Base-by-base conservation (phyloP, 2,329 filamentous ascomycete genomes). In the Talaromyces piceae region DNA sequence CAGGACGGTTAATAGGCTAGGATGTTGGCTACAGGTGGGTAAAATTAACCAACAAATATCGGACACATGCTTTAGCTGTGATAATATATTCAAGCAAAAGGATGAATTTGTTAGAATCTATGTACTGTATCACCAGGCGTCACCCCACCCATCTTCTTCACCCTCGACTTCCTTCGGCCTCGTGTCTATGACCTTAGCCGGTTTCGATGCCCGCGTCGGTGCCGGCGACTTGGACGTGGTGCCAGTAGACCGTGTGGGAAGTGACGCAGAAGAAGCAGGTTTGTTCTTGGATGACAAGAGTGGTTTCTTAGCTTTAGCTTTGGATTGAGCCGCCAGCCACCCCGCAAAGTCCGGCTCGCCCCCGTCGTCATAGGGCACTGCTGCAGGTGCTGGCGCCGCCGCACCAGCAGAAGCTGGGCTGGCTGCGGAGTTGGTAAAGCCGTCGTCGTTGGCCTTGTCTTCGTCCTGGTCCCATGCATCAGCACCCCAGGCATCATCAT, bases 261-360 rank as follows among this genome's bases (percentile, higher is more conserved):
- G 71, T 7, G 66, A 59, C 12, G 66, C 57, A 1, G 69, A 37
- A 11, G 33, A 20, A 4, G n/a, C 54, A 2, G 79, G 62, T 69
- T 94, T 95, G 1, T 76, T 72, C 70, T 95, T 98, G 0, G 91
- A 91, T 26, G 49, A 7, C 50, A n/a, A n/a, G n/a, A 97, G 65
- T 2, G 84, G 73, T 58, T 87, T 93, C 59, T 77, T 78, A 1
- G 69, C 60, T 72, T 94, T 96, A 56, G 86, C 81, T 56, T 84
- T 79, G 5, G 86, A 82, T 65, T 96, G 89, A 11, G 91, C 90
- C 11, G 88, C 90, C 20, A 97, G 70, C 91, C 93, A 97, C 4
- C 90, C 91, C 4, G 90, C 91, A 68, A 98, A 97, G 67, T 97
- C 93, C 0, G 91, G 91, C 67, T 98, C 91, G 2, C 85, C 84